phyloP scores from a whole-genome alignment of 441 rosid genomes.

The Pelargonium citronellum region DNA sequence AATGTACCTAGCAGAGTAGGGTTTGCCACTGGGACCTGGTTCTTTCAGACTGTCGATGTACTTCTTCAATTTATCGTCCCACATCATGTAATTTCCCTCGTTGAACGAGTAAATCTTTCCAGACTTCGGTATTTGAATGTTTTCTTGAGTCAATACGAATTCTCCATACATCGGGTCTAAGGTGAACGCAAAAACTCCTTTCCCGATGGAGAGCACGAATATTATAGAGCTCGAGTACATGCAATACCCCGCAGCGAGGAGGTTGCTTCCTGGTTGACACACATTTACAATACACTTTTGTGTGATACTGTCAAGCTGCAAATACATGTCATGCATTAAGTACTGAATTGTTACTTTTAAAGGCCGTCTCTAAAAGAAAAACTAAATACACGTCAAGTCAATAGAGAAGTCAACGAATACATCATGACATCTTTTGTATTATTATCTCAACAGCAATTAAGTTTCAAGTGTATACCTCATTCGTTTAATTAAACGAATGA shows the following conservation, averaged over 20 bases:
- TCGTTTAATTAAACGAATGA: too few relatives aligned
- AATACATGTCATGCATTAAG: neutral
- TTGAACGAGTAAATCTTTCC: constrained; percentile 84
- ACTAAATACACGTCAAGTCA: too few relatives aligned
- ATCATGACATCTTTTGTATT: too few relatives aligned
- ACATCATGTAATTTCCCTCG: constrained; percentile 85
- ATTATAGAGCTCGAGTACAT: constrained; percentile 93
- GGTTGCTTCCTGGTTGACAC: constrained; percentile 90
- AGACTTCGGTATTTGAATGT: constrained; percentile 67
- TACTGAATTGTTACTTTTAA: too few relatives aligned
- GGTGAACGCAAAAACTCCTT: constrained; percentile 72
- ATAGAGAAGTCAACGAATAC: too few relatives aligned
- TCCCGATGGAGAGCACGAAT: constrained; percentile 74
- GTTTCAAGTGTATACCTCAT: too few relatives aligned
- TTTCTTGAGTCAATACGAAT: constrained; percentile 77
- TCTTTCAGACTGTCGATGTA: constrained; percentile 85
- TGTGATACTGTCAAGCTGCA: constrained; percentile 53
- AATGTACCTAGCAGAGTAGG: constrained; percentile 86
- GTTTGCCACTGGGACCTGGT: constrained; percentile 79
- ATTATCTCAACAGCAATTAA: too few relatives aligned
- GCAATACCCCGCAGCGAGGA: constrained; percentile 89
- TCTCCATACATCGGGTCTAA: constrained; percentile 92
- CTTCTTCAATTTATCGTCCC: constrained; percentile 84
- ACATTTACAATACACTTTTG: constrained; percentile 76
- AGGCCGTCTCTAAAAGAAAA: too few relatives aligned